phyloP scores from a whole-genome alignment of 2,329 filamentous ascomycete species.

The Polytolypa hystricis region DNA sequence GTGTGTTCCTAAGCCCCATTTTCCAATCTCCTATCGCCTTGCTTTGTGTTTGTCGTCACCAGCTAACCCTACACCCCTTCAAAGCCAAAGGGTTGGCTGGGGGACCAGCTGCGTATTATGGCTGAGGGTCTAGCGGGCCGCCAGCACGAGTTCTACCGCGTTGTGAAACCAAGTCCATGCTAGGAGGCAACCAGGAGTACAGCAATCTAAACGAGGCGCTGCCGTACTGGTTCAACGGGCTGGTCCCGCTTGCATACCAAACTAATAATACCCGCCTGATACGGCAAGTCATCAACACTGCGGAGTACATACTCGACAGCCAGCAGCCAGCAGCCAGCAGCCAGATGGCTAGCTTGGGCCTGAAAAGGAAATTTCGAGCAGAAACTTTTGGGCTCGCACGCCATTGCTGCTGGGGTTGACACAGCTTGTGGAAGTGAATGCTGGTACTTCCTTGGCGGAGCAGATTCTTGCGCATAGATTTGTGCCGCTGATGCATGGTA shows the following conservation, averaged over 20 bases:
- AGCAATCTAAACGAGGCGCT: constrained; percentile 43
- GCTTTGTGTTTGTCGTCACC: no score
- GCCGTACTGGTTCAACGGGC: constrained; percentile 49
- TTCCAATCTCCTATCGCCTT: no score
- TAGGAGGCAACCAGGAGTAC: constrained; percentile 43
- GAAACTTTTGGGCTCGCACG: constrained; percentile 45
- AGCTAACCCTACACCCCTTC: no score
- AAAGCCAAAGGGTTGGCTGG: constrained; percentile 42
- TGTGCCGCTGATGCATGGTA: constrained; percentile 40
- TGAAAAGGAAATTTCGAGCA: constrained; percentile 32
- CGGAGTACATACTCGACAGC: constrained; percentile 38
- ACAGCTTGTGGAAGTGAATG: constrained; percentile 39
- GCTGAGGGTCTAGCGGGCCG: constrained; percentile 44
- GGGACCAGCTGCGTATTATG: constrained; percentile 39
- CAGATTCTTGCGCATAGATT: constrained; percentile 43
- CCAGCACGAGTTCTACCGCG: constrained; percentile 45
- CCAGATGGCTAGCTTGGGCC: constrained; percentile 49
- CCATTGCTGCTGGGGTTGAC: constrained; percentile 42
- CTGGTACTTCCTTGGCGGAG: constrained; percentile 25
- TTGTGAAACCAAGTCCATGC: constrained; percentile 41
- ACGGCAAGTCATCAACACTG: constrained; percentile 35
- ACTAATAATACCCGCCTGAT: constrained; percentile 41
- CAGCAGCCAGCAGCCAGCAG: no score
- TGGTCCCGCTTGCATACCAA: constrained; percentile 45
- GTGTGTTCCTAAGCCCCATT: no score